Conservation (phyloP, 2,329 filamentous ascomycete species). For the Juglanconis juglandina region DNA sequence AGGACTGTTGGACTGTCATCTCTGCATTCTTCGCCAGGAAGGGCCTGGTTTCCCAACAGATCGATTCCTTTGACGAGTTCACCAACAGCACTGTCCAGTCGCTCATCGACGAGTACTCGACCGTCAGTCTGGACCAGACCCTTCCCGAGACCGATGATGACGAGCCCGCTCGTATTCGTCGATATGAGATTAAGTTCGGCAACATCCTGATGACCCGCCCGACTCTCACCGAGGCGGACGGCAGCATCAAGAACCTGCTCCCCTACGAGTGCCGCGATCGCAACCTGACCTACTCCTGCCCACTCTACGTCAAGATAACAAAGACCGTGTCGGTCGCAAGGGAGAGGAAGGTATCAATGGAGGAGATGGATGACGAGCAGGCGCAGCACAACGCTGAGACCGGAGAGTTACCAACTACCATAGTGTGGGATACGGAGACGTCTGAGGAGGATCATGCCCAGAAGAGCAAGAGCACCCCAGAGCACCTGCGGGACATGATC, state of each 20-base stretch:
- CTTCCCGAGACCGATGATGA: constrained; percentile 73
- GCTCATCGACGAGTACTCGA: constrained; percentile 86
- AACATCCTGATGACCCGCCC: constrained; percentile 85
- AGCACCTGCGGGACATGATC: constrained; percentile 66
- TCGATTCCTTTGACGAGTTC: constrained; percentile 98
- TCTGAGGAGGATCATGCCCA: constrained; percentile 46
- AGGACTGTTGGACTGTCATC: constrained; percentile 98
- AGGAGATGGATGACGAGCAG: constrained; percentile 67
- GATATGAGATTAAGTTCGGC: constrained; percentile 94
- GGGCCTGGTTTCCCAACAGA: constrained; percentile 92
- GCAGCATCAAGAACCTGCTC: constrained; percentile 77
- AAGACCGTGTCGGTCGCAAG: constrained; percentile 81
- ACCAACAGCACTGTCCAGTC: constrained; percentile 92
- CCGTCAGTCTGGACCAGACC: constrained; percentile 90
- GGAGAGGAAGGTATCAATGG: constrained; percentile 64
- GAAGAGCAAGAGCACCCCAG: constrained; percentile 49
- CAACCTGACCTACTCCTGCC: constrained; percentile 92
- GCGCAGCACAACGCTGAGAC: constrained; percentile 52
- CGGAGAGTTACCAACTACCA: constrained; percentile 54
- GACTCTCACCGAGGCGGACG: constrained; percentile 89
- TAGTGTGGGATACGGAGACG: constrained; percentile 61
- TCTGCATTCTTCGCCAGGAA: constrained; percentile 95
- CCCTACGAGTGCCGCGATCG: constrained; percentile 94
- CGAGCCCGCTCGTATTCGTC: constrained; percentile 77
- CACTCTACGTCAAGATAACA: constrained; percentile 83